Evolutionary conservation across 352 stramenopile species (phyloP).

Genomic region (Phytophthora pistaciae): DNA sequence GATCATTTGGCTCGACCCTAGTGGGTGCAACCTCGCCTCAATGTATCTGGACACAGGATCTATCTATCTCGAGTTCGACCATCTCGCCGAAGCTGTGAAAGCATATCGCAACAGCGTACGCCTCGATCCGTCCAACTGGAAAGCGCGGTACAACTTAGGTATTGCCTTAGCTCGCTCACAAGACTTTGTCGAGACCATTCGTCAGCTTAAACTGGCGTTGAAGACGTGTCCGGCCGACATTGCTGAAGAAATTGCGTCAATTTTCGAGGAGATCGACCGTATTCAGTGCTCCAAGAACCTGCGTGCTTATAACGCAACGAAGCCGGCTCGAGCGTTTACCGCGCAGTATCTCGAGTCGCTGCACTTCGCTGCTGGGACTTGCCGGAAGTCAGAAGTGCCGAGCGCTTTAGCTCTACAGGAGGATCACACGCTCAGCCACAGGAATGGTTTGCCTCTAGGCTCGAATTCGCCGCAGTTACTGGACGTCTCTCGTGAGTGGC

Average conservation of each 20-base stretch:
- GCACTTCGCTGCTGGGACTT: slow-evolving; percentile 23
- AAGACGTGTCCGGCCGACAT: slow-evolving; percentile 24
- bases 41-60: slow-evolving; percentile 64
- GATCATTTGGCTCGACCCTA: slow-evolving; percentile 53
- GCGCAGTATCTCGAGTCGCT: slow-evolving; percentile 53
- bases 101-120: slow-evolving; percentile 60
- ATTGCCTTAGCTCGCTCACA: slow-evolving; percentile 50
- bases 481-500: slow-evolving; percentile 45
- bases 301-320: slow-evolving; percentile 38
- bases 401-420: slow-evolving; percentile 12
- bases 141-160: slow-evolving; percentile 60
- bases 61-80: slow-evolving; percentile 62
- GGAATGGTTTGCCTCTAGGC: slow-evolving; percentile 20
- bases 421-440: slow-evolving; percentile 36
- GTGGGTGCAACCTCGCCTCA: slow-evolving; percentile 34
- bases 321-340: slow-evolving; percentile 56
- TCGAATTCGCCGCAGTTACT: slow-evolving; percentile 37
- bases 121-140: slow-evolving; percentile 48
- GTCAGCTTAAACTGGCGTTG: slow-evolving; percentile 47
- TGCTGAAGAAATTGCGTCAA: slow-evolving; percentile 30
- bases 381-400: neutral
- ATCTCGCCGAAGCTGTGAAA: slow-evolving; percentile 59
- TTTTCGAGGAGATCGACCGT: slow-evolving; percentile 59
- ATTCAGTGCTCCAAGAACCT: slow-evolving; percentile 47
- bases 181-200: slow-evolving; percentile 60